Conservation (phyloP, 2,329 filamentous ascomycete genomes). For the Aspergillus amoenus region DNA sequence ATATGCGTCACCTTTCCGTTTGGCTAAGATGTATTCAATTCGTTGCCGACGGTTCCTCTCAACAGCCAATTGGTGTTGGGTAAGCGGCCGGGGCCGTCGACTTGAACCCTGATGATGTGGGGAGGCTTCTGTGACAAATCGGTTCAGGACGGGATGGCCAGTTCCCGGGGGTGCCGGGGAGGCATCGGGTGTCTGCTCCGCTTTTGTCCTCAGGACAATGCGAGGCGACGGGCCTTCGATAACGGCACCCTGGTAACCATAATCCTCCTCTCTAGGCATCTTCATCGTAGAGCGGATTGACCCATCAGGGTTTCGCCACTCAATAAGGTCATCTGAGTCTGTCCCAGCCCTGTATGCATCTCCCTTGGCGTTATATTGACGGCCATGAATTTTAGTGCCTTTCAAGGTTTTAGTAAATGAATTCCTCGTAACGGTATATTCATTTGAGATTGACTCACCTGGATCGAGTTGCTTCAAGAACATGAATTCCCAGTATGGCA, state of each 20-base stretch:
- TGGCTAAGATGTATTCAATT: slow-evolving; percentile 48
- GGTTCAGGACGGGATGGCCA: slow-evolving; percentile 42
- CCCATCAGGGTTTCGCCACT: slow-evolving; percentile 10
- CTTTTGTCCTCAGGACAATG: slow-evolving; percentile 45
- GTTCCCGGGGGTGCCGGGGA: slow-evolving; percentile 46
- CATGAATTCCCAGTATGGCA: slow-evolving; percentile 3
- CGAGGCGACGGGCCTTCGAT: slow-evolving; percentile 37
- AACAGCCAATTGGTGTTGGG: slow-evolving; percentile 51
- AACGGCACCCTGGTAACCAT: slow-evolving; percentile 36
- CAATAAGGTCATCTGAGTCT: slow-evolving; percentile 7
- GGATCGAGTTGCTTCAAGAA: slow-evolving; percentile 7
- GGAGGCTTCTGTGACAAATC: slow-evolving; percentile 38
- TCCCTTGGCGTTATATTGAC: background rate
- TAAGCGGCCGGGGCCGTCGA: slow-evolving; percentile 48
- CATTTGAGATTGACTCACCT: background rate
- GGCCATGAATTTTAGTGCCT: background rate
- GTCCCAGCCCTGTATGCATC: slow-evolving; percentile 1
- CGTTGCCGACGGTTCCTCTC: slow-evolving; percentile 50
- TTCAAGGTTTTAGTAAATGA: slow-evolving; percentile 1
- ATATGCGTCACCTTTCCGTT: slow-evolving; percentile 41
- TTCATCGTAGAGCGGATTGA: slow-evolving; percentile 22
- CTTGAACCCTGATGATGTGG: slow-evolving; percentile 29
- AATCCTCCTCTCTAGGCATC: slow-evolving; percentile 41
- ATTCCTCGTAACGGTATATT: background rate
- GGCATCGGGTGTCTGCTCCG: slow-evolving; percentile 43